A percentile compares a stretch with the other conserved stretches of the same genome.
These are phyloP conservation scores for Monilinia fructicola DNA, from an alignment of 2,329 filamentous ascomycete genomes.

Conservation along the genomic window DNA sequence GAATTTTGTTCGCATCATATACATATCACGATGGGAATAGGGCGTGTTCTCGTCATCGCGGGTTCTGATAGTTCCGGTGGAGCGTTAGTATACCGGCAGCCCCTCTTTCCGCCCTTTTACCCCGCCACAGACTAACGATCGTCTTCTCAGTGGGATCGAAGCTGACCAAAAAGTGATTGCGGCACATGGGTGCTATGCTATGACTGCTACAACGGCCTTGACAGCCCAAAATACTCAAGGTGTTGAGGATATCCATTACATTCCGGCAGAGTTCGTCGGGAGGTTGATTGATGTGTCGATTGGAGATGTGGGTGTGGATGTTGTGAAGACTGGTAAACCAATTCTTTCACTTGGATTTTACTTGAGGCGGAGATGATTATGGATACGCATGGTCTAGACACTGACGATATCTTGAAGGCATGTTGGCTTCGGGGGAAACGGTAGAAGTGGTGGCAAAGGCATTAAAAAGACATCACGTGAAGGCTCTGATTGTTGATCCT, in stretches of 20 bases:
- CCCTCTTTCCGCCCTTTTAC: constrained; percentile 24
- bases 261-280: constrained; percentile 74
- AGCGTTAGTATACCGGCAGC: constrained; percentile 55
- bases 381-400: background rate
- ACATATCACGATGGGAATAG: constrained; percentile 35
- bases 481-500: constrained; percentile 69
- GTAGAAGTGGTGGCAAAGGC: constrained; percentile 67
- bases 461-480: constrained; percentile 57
- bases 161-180: constrained; percentile 94
- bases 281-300: constrained; percentile 85
- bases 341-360: constrained; percentile 22
- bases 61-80: constrained; percentile 75
- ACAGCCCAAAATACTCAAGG: constrained; percentile 94
- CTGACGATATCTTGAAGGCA: constrained; percentile 54
- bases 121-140: constrained; percentile 25
- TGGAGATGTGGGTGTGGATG: constrained; percentile 81
- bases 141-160: constrained; percentile 71
- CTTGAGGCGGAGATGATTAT: background rate
- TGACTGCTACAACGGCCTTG: constrained; percentile 91
- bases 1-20: background rate
- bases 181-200: constrained; percentile 89
- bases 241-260: constrained; percentile 76
- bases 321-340: constrained; percentile 81
- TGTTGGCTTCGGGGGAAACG: constrained; percentile 74
- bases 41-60: constrained; percentile 66